A percentile compares a stretch with the other conserved stretches of the same genome.
Conservation (phyloP, 1,139 yeast genomes). For the Pichia sp. region DNA sequence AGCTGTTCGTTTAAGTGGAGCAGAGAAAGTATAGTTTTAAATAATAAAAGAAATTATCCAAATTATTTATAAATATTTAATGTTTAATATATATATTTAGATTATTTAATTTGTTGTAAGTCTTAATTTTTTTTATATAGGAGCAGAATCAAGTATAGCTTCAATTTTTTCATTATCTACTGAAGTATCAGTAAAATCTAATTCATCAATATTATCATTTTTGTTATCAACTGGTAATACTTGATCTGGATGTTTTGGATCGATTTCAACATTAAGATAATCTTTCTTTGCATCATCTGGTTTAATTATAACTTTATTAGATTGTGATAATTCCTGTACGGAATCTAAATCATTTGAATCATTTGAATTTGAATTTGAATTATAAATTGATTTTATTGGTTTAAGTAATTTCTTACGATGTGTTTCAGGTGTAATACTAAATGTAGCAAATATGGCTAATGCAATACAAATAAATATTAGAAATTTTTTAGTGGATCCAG, state of each 20-base stretch:
- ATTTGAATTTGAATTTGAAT: background rate
- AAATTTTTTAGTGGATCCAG: conserved; percentile 8
- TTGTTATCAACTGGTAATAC: conserved; percentile 8
- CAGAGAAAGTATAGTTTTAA: conserved; percentile 51
- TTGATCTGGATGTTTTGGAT: conserved; percentile 6
- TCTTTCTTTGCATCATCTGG: conserved; percentile 8
- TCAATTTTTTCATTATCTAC: conserved; percentile 6
- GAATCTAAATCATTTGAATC: background rate
- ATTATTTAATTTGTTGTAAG: no score
- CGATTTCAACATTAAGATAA: conserved; percentile 6
- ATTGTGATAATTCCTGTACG: conserved; percentile 8
- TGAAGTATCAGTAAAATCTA: background rate
- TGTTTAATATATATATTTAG: no score
- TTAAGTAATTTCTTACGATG: conserved; percentile 5
- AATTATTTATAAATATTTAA: background rate
- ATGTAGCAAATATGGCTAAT: conserved; percentile 10
- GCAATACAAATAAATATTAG: conserved; percentile 8
- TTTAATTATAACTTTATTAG: conserved; percentile 11
- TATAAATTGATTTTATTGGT: conserved; percentile 7
- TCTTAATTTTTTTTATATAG: no score
- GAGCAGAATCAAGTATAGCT: conserved; percentile 8
- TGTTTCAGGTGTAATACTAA: conserved; percentile 12
- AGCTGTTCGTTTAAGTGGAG: conserved; percentile 91
- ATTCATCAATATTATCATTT: conserved; percentile 2
- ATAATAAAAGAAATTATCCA: background rate